Percentiles rank a stretch among this genome's conserved stretches.
These are phyloP conservation scores for Lachnellula willkommii DNA, from an alignment of 2,329 filamentous ascomycete genomes.

Conservation along the genomic window DNA sequence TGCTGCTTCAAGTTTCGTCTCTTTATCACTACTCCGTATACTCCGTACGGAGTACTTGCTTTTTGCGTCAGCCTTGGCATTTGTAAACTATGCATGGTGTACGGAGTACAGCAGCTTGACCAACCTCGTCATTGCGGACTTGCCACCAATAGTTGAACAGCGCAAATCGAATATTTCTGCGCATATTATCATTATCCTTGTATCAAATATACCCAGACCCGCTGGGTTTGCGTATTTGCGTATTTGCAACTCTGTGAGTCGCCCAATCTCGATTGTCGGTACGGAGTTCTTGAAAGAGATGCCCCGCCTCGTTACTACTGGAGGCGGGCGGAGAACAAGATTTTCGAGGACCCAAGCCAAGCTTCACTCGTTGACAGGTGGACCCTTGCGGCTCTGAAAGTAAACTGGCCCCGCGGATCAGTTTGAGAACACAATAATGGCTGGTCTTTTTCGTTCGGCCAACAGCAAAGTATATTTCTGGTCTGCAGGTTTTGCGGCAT, in stretches of 20 bases:
- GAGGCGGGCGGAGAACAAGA: not conserved
- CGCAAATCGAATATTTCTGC: not conserved
- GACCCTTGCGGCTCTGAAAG: not conserved
- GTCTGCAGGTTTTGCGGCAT: not conserved
- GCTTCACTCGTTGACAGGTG: not conserved
- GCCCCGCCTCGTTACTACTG: not conserved
- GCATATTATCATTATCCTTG: no score
- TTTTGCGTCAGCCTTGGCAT: not conserved
- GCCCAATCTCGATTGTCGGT: not conserved
- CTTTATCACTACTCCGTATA: not conserved
- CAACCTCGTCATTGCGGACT: constrained; percentile 3
- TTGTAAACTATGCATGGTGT: not conserved
- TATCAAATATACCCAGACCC: no score
- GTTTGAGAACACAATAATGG: not conserved
- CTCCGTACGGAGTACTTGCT: no score
- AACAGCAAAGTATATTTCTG: no score
- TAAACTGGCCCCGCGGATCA: no score
- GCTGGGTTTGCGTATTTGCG: no score
- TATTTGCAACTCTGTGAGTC: not conserved
- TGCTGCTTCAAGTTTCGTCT: no score
- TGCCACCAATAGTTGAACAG: not conserved
- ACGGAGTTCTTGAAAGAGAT: not conserved
- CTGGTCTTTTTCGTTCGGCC: no score
- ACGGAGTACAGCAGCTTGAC: not conserved
- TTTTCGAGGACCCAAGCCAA: not conserved